Conservation (phyloP, 805 yeast genomes). For the Vanderwaltozyma polyspora region DNA sequence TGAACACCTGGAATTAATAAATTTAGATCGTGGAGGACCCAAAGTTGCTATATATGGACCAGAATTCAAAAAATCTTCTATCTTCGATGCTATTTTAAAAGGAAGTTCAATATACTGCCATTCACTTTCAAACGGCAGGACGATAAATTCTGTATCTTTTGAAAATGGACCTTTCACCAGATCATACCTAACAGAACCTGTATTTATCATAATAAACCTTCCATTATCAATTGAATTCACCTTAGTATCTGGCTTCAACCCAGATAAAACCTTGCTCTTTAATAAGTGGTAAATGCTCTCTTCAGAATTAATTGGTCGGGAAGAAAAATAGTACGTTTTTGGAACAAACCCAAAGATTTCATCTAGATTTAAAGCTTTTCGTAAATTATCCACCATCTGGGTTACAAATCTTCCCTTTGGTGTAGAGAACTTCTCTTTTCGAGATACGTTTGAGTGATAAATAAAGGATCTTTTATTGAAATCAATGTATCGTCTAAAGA, state of each 20-base stretch:
- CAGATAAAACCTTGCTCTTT: conserved; percentile 44
- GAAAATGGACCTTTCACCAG: conserved; percentile 78
- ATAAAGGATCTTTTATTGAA: conserved; percentile 64
- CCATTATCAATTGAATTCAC: conserved; percentile 17
- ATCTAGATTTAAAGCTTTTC: conserved; percentile 43
- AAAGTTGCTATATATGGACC: conserved; percentile 11
- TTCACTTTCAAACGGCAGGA: conserved; percentile 72
- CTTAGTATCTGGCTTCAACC: conserved; percentile 8
- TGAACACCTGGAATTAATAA: not conserved
- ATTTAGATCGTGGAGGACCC: not conserved
- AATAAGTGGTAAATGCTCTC: conserved; percentile 50
- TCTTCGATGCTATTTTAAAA: conserved; percentile 38
- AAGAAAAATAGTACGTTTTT: conserved; percentile 50
- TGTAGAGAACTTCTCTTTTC: conserved; percentile 37
- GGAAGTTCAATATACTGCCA: conserved; percentile 67
- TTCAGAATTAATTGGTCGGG: conserved; percentile 51
- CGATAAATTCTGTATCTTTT: conserved; percentile 63
- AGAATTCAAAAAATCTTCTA: conserved; percentile 48
- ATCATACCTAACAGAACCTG: conserved; percentile 85
- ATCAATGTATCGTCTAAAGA: conserved; percentile 66
- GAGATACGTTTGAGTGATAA: conserved; percentile 38
- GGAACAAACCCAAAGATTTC: conserved; percentile 56
- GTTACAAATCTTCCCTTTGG: conserved; percentile 41
- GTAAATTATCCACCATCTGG: conserved; percentile 30
- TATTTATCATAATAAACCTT: conserved; percentile 59